phyloP scores from a whole-genome alignment of 129 eudicot genomes.

The Calendula officinalis region DNA sequence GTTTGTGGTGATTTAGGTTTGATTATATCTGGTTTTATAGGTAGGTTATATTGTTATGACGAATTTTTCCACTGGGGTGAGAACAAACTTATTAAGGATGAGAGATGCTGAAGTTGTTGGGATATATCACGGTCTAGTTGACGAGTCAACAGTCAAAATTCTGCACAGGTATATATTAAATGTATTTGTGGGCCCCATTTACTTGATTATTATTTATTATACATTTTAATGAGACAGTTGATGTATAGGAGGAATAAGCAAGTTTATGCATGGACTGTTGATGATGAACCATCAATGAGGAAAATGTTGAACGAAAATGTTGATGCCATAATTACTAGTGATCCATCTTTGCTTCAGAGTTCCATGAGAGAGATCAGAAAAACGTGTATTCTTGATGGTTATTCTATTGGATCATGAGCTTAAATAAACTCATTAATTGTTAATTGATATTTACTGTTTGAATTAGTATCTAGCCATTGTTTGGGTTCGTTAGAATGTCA shows the following conservation, averaged over 20 bases:
- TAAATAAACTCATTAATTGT: background rate
- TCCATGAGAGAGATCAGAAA: constrained; percentile 68
- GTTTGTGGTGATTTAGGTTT: background rate
- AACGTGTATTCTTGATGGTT: constrained; percentile 75
- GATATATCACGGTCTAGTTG: constrained; percentile 75
- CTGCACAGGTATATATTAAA: constrained; percentile 63
- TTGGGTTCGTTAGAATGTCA: too few species aligned
- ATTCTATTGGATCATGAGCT: constrained; percentile 43
- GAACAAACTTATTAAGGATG: constrained; percentile 70
- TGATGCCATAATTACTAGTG: constrained; percentile 76
- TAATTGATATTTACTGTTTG: background rate
- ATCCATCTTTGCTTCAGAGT: constrained; percentile 67
- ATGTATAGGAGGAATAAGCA: constrained; percentile 73
- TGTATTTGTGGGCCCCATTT: background rate
- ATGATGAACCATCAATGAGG: constrained; percentile 64
- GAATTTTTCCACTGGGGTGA: constrained; percentile 64
- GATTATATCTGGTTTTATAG: constrained; percentile 34
- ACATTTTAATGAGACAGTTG: background rate
- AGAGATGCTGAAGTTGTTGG: constrained; percentile 80
- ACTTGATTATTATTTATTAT: background rate
- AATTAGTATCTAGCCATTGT: too few species aligned
- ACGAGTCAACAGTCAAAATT: constrained; percentile 59
- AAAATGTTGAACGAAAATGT: constrained; percentile 63
- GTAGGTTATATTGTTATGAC: constrained; percentile 93
- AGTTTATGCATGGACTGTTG: constrained; percentile 96